Evolutionary conservation across 345 rosid species (phyloP), one percentile per base, ranked within the genome.

Genomic region (Alliaria petiolata): DNA sequence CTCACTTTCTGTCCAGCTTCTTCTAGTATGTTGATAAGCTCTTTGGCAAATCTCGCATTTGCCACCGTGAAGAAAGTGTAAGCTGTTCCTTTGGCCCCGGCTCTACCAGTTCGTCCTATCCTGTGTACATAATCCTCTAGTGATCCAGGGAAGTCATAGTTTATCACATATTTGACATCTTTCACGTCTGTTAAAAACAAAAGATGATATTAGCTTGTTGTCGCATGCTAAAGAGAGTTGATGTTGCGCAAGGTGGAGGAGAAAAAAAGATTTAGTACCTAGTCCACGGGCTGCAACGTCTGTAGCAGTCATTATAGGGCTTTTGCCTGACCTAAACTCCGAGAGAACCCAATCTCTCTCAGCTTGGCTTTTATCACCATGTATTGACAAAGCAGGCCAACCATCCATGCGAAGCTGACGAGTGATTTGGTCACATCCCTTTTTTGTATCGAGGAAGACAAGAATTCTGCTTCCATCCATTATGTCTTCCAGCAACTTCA

Each of bases 331-430:
- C 81, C 84, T 95, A 82, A 95, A 95, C 82, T 92, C 99, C 1
- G 99, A 87, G 45, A 95, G 98, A 54, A 95, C 99, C 99, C 99
- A 95, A 70, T 92, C 99, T 74, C 99, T 86, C 80, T 95, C 99
- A 8, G 99, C 97, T 85, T 95, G 99, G 70, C 98, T 95, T 87
- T 95, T 95, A 83, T 95, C 98, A 22, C 99, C 98, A 69, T 95
- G 99, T 81, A 95, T 95, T 35, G 98, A 90, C 35, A 92, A 86
- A 66, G 99, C 98, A 35, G 99, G 98, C 99, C 99, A 95, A 20
- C 99, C 99, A 82, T 95, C 99, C 96, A 88, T 86, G 51, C 99
- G 99, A 69, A 95, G 98, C 77, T 92, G 98, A 60, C 99, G 87
- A 59, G 99, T 95, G 63, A 95, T 80, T 75, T 92, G 98, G 78